Evolutionary conservation across 768 basidiomycete species (phyloP), one percentile per base, ranked within the genome.

Genomic region (Postia placenta): DNA sequence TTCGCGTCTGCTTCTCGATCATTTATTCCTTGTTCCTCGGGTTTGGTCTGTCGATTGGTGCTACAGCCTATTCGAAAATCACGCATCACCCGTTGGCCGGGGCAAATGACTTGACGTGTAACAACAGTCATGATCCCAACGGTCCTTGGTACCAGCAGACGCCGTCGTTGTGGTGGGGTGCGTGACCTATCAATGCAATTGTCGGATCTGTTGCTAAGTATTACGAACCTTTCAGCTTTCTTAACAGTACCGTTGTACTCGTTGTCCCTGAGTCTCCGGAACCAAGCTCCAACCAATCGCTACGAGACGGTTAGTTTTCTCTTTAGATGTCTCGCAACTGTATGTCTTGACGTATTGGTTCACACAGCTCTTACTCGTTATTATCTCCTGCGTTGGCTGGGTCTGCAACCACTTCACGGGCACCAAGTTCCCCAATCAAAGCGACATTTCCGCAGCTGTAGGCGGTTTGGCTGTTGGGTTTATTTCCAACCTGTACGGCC

Each of bases 391-490:
- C 49, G 67, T 79, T 17, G 89, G 90, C 0, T 92, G 88, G 87
- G 76, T 79, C 12, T 81, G 79, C 36, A 93, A 91, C 63, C 81
- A 87, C 60, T 87, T 84, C 64, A 78, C 80, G 2, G 69, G 75
- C 1, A 65, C 61, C 24, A 75, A 74, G 60, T 88, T 90, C 61
- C 68, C 70, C 27, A 76, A 77, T 52, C 83, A 88, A 63, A 76
- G 74, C 48, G 88, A 93, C 61, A 83, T 92, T 60, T 82, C 78
- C 24, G 83, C 87, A 5, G 87, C 87, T 1, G 76, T 88, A 49
- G 90, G 86, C 12, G 84, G 86, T 1, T 88, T 93, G 58, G 81
- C 84, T 1, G 88, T 92, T 36, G 89, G 90, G 5, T 69, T 91
- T 47, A 70, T 90, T 42, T 77, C 89, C 25, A 91, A 91, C 62